Evolutionary conservation across 2,329 filamentous ascomycete species (phyloP).

Genomic region (Stagonosporopsis rhizophila): DNA sequence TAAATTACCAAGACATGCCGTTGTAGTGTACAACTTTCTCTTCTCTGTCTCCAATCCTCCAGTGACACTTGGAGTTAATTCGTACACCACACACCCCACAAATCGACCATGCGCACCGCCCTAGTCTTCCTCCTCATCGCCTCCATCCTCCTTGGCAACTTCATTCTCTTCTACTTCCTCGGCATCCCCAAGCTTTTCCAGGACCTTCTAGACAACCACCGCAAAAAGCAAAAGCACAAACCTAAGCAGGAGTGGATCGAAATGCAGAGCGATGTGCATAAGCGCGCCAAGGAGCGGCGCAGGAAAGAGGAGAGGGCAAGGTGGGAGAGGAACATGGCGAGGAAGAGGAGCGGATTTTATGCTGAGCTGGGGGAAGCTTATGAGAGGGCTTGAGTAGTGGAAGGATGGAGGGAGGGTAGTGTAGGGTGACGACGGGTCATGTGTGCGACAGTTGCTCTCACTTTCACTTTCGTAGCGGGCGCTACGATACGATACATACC

Average conservation of each 20-base stretch:
- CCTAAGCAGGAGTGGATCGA: constrained; percentile 18
- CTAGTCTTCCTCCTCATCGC: constrained; percentile 15
- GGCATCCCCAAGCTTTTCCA: constrained; percentile 14
- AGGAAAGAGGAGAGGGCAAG: constrained; percentile 15
- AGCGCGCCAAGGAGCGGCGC: constrained; percentile 15
- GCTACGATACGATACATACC: too few species aligned
- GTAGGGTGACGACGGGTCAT: background rate
- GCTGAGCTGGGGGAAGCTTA: constrained; percentile 15
- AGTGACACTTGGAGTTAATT: too few species aligned
- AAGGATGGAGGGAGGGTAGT: background rate
- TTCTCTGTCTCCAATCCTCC: too few species aligned
- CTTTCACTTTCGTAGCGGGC: background rate
- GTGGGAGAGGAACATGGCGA: constrained; percentile 14
- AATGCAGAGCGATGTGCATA: constrained; percentile 15
- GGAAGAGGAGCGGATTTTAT: constrained; percentile 18
- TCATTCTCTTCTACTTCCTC: constrained; percentile 18
- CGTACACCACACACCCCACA: too few species aligned
- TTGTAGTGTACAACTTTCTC: background rate
- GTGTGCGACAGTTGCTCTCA: background rate
- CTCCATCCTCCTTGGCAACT: constrained; percentile 11
- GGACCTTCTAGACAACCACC: constrained; percentile 8
- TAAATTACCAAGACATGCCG: background rate
- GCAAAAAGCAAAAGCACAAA: constrained; percentile 3
- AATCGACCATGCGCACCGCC: constrained; percentile 10
- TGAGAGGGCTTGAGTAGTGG: constrained; percentile 3